These are phyloP conservation scores for Cercophora samala DNA, from an alignment of 495 filamentous ascomycete genomes.

Conservation along the genomic window DNA sequence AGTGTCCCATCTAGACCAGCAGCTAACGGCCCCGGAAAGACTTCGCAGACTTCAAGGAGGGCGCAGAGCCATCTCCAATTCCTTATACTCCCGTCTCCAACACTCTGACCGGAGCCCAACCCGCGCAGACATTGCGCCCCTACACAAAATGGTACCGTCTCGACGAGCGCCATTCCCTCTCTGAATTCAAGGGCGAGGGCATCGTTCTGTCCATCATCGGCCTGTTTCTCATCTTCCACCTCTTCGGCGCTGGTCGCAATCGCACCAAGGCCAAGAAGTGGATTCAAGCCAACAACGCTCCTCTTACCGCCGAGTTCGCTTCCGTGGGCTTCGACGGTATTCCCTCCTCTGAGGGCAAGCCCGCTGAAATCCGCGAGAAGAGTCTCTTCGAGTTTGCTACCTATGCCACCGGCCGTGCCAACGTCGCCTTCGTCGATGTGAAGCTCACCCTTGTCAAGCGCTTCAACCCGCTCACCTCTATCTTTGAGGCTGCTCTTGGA, in stretches of 20 bases:
- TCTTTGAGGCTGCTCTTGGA: slow-evolving; percentile 62
- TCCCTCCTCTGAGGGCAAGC: slow-evolving; percentile 33
- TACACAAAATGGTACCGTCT: slow-evolving; percentile 97
- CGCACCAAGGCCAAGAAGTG: slow-evolving; percentile 74
- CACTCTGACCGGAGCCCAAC: slow-evolving; percentile 41
- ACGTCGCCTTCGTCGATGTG: slow-evolving; percentile 85
- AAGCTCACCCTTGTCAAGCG: slow-evolving; percentile 80
- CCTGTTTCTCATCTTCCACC: slow-evolving; percentile 70
- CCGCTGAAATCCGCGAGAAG: slow-evolving; percentile 70
- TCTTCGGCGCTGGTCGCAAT: slow-evolving; percentile 81
- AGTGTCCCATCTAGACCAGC: neutral
- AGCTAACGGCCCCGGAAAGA: slow-evolving; percentile 45
- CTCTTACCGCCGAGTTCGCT: slow-evolving; percentile 78
- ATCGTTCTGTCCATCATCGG: slow-evolving; percentile 72
- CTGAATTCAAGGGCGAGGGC: slow-evolving; percentile 84
- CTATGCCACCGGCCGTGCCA: slow-evolving; percentile 92
- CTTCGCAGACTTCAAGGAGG: slow-evolving; percentile 75
- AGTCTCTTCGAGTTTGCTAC: slow-evolving; percentile 76
- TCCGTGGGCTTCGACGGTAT: slow-evolving; percentile 72
- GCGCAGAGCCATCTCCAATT: slow-evolving; percentile 57
- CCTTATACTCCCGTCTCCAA: slow-evolving; percentile 32
- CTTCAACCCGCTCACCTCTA: slow-evolving; percentile 76
- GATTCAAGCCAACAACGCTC: slow-evolving; percentile 67
- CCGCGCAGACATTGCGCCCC: slow-evolving; percentile 51
- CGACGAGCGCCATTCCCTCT: slow-evolving; percentile 77